phyloP scores from a whole-genome alignment of 768 basidiomycete species.

The Boletus rufocinnamomeus region DNA sequence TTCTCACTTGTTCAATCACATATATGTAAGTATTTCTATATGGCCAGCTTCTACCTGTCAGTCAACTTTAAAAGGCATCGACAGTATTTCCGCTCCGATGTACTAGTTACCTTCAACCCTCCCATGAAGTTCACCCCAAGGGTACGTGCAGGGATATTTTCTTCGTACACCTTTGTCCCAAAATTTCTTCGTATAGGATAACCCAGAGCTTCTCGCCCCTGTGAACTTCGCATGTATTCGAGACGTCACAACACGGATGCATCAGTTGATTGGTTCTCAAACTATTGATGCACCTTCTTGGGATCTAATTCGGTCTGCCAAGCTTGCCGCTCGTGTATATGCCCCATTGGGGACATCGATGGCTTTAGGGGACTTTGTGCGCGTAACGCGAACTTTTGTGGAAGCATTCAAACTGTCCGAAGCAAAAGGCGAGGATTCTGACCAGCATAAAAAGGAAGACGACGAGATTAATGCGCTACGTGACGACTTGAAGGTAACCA shows the following conservation, averaged over 20 bases:
- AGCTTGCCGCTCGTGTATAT: constrained; percentile 78
- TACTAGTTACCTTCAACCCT: constrained; percentile 78
- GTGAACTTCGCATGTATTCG: constrained; percentile 64
- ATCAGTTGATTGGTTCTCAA: constrained; percentile 69
- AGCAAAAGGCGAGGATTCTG: constrained; percentile 26
- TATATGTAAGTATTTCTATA: constrained; percentile 57
- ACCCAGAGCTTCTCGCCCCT: constrained; percentile 71
- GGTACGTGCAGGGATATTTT: constrained; percentile 35
- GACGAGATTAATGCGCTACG: constrained; percentile 39
- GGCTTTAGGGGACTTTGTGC: constrained; percentile 82
- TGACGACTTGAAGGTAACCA: constrained; percentile 60
- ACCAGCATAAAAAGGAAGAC: constrained; percentile 28
- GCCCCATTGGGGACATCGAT: constrained; percentile 86
- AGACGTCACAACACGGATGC: constrained; percentile 58
- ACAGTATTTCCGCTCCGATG: constrained; percentile 86
- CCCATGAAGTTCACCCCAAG: constrained; percentile 67
- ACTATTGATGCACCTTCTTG: constrained; percentile 87
- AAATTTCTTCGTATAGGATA: constrained; percentile 44
- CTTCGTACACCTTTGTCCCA: not conserved
- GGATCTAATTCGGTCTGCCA: constrained; percentile 72
- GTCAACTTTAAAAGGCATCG: constrained; percentile 57
- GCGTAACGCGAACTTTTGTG: constrained; percentile 71
- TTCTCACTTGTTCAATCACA: constrained; percentile 79
- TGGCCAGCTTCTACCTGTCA: not conserved
- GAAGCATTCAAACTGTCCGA: constrained; percentile 65